Conservation (phyloP, 495 filamentous ascomycete genomes). For the Talaromyces wortmannii region DNA sequence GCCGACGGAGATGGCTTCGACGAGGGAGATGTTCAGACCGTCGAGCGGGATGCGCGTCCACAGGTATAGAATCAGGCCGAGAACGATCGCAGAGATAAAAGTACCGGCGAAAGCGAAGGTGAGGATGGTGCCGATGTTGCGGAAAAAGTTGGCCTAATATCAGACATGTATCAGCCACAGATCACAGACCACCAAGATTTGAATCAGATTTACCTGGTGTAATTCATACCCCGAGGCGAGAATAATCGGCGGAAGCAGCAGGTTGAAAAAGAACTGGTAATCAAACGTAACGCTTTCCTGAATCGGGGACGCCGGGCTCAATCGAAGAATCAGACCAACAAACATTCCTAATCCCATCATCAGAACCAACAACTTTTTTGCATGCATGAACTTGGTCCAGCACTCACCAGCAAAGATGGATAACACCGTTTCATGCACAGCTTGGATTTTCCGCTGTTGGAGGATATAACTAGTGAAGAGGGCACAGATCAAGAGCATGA, state of each 20-base stretch:
- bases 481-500: slow-evolving; percentile 84
- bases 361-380: neutral
- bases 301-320: slow-evolving; percentile 72
- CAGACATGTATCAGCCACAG: neutral
- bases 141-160: slow-evolving; percentile 83
- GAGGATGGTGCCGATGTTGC: slow-evolving; percentile 94
- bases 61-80: slow-evolving; percentile 78
- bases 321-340: slow-evolving; percentile 80
- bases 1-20: slow-evolving; percentile 92
- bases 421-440: slow-evolving; percentile 94
- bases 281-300: slow-evolving; percentile 88
- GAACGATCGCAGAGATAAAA: slow-evolving; percentile 91
- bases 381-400: slow-evolving; percentile 4
- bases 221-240: slow-evolving; percentile 94
- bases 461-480: slow-evolving; percentile 96
- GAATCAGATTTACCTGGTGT: slow-evolving; percentile 54
- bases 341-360: slow-evolving; percentile 67
- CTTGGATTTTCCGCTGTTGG: slow-evolving; percentile 90
- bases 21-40: slow-evolving; percentile 76
- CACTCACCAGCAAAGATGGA: slow-evolving; percentile 90
- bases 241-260: slow-evolving; percentile 95
- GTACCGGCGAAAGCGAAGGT: slow-evolving; percentile 98
- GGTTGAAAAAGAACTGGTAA: slow-evolving; percentile 98
- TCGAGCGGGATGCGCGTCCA: slow-evolving; percentile 85
- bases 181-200: too few species aligned